Conservation (phyloP, 352 stramenopile species). For the Pythium plurisporium region DNA sequence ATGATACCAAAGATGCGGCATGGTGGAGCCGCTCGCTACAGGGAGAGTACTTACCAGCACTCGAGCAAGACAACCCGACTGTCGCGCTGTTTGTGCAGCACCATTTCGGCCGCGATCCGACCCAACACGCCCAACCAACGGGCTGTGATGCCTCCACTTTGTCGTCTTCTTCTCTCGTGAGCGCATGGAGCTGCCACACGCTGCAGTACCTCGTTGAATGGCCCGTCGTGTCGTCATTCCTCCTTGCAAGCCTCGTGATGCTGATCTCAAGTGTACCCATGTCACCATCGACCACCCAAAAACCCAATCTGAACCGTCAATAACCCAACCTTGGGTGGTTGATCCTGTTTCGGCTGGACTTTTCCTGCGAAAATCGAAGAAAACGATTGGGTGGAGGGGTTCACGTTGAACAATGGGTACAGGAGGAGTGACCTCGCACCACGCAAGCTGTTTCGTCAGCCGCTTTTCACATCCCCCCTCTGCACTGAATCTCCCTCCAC, state of each 20-base stretch:
- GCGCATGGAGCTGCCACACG: conserved; percentile 9
- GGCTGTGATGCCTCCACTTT: background rate
- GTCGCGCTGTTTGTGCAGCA: conserved; percentile 40
- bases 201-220: conserved; percentile 6
- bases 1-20: conserved; percentile 19
- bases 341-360: background rate
- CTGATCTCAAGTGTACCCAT: conserved; percentile 17
- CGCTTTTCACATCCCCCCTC: too few species aligned
- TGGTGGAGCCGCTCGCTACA: conserved; percentile 45
- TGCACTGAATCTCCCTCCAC: too few species aligned
- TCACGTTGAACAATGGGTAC: conserved; percentile 13
- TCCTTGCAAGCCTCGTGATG: background rate
- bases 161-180: background rate
- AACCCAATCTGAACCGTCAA: conserved; percentile 19
- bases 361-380: conserved; percentile 22
- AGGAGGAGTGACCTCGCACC: conserved; percentile 19
- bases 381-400: conserved; percentile 11
- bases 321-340: conserved; percentile 15
- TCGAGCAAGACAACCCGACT: conserved; percentile 42
- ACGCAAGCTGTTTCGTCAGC: background rate
- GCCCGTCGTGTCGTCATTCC: background rate
- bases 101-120: conserved; percentile 20
- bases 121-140: background rate
- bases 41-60: conserved; percentile 35
- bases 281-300: conserved; percentile 15